phyloP scores from a whole-genome alignment of 2,329 filamentous ascomycete genomes.

The Neurospora sp. region DNA sequence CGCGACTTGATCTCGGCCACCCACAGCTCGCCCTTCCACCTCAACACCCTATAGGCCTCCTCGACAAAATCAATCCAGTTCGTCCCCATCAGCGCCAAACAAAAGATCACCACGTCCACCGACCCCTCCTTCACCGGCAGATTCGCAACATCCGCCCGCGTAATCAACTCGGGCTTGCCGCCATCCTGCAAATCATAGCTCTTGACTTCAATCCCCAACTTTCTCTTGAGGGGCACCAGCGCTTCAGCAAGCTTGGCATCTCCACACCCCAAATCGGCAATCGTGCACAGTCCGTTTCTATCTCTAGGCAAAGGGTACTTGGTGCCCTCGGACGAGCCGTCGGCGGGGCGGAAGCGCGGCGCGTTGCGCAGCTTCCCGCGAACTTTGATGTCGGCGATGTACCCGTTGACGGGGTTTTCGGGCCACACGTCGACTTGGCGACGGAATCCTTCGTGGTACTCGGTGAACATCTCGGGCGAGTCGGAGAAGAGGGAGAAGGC shows the following conservation, averaged over 20 bases:
- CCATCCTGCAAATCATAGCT: slow-evolving; percentile 77
- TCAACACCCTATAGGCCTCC: slow-evolving; percentile 84
- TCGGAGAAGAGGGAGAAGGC: slow-evolving; percentile 75
- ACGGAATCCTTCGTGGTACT: slow-evolving; percentile 95
- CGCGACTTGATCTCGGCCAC: slow-evolving; percentile 93
- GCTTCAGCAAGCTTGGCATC: slow-evolving; percentile 72
- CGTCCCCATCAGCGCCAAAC: slow-evolving; percentile 94
- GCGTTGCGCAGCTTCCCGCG: slow-evolving; percentile 39
- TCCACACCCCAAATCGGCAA: slow-evolving; percentile 89
- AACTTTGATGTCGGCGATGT: slow-evolving; percentile 59
- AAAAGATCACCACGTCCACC: slow-evolving; percentile 87
- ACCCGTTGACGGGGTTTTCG: slow-evolving; percentile 87
- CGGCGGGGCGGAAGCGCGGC: slow-evolving; percentile 13
- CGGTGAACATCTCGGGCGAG: slow-evolving; percentile 85
- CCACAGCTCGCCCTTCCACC: slow-evolving; percentile 95
- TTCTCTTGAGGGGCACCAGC: slow-evolving; percentile 53
- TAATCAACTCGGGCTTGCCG: slow-evolving; percentile 61
- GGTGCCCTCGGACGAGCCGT: slow-evolving; percentile 18
- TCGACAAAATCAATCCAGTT: slow-evolving; percentile 97
- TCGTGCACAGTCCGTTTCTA: slow-evolving; percentile 54
- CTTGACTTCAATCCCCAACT: slow-evolving; percentile 63
- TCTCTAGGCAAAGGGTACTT: slow-evolving; percentile 59
- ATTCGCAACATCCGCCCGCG: slow-evolving; percentile 77
- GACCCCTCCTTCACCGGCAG: slow-evolving; percentile 66
- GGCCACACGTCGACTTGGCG: slow-evolving; percentile 95